Base-by-base conservation (phyloP, 2,329 filamentous ascomycete genomes). In the Botrytis aclada region DNA sequence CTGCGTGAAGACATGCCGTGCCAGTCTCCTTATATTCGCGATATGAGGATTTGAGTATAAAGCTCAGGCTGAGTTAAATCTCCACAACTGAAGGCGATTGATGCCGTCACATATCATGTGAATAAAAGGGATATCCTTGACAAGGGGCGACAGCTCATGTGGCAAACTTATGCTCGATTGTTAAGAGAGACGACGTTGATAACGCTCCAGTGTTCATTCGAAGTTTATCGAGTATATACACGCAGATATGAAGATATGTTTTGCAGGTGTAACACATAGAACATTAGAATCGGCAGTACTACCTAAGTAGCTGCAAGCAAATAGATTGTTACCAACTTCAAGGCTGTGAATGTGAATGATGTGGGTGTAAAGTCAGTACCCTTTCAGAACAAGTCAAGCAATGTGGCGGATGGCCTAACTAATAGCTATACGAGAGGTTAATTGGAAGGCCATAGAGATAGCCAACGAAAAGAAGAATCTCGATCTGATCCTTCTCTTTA, bases 281-380 rank as follows among this genome's bases (percentile, higher is more conserved):
- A 8, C 8, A 56, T 16, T 16, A 20, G 22, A 20, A 56, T 32
- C 51, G 51, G 18, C 51, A 56, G n/a, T 18, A 29, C 51, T 56
- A 56, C 51, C n/a, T 18, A 56, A 56, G 60, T n/a, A 8, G 25
- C 29, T 25, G n/a, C n/a, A 51, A 29, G 54, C 20, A 54, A 9
- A 29, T 39, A 37, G 22, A 41, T 56, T 37, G 34, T 32, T 67
- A 67, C 34, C 41, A 41, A 10, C 47, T 41, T 41, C 18, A 32
- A 67, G 65, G 65, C 47, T 67, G 34, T 67, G 65, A 41, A 56
- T 67, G 32, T 67, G 47, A 41, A 56, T 67, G 32, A 7, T 51
- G 10, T n/a, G 18, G 32, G 25, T 37, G 45, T n/a, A 39, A 16
- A 37, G 9, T 64, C 62, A 45, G 20, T 25, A 32, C 37, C 10